Base-by-base conservation (phyloP, 352 stramenopile species). In the Globisporangium barbulae region DNA sequence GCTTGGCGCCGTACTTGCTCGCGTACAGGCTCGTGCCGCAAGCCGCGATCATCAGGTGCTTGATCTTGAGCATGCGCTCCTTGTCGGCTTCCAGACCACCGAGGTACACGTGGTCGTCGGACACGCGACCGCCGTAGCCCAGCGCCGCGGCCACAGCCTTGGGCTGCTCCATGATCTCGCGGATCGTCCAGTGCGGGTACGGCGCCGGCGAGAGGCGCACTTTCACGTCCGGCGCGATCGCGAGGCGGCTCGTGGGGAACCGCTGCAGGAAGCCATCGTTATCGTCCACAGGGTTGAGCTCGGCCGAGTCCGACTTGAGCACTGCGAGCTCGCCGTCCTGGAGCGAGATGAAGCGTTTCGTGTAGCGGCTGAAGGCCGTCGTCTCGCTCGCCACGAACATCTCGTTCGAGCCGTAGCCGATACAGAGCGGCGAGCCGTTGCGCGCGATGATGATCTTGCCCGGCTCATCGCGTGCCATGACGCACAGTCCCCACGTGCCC, bases 301-400 rank as follows among this genome's bases (percentile, higher is more conserved):
- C 94, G 19, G 88, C 91, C 58, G 93, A 97, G 80, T 98, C 93
- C 21, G 85, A 81, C 68, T 96, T 94, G 58, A 99, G 78, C 13
- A 99, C 91, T 8, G 96, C 97, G 64, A 99, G 97, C 71, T 99
- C 91, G 12, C 89, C 89, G 77, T 98, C 94, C 70, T 98, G 97
- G 68, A 99, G 91, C 59, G 90, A 97, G 68, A 99, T 98, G 65
- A 99, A 99, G 41, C 97, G 97, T 75, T 99, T 99, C 2, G 97
- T 98, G 78, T 98, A 98, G 28, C 89, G 79, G 68, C 79, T 94
- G 67, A 97, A 97, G 7, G 95, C 95, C 44, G 91, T 96, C 3
- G 95, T 98, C 80, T 98, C 95, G 35, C 88, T 98, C n/a, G 96
- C 96, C 64, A 99, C 91, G 72, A 96, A 99, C 71, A 98, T 98